These are phyloP conservation scores for Leccinum fibrillosum DNA, from an alignment of 768 basidiomycete genomes.

Conservation along the genomic window DNA sequence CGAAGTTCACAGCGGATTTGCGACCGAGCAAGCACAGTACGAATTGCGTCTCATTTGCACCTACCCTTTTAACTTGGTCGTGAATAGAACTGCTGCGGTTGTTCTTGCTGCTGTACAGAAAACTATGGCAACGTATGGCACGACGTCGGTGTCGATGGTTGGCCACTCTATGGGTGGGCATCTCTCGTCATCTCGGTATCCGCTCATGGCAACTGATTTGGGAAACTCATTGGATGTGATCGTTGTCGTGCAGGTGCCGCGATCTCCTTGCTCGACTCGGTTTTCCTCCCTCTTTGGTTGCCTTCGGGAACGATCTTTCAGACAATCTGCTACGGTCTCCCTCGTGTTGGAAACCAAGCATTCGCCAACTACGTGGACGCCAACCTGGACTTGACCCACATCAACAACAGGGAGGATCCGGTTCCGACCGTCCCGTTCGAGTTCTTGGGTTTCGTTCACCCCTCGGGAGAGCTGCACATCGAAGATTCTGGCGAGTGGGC, in stretches of 20 bases:
- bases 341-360: background rate
- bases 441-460: conserved; percentile 41
- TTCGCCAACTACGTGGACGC: conserved; percentile 24
- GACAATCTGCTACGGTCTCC: conserved; percentile 22
- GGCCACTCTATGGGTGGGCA: conserved; percentile 41
- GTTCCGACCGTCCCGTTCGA: conserved; percentile 34
- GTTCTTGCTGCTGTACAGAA: conserved; percentile 45
- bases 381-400: conserved; percentile 43
- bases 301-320: background rate
- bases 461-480: conserved; percentile 43
- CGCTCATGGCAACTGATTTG: background rate
- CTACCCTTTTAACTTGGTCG: background rate
- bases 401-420: conserved; percentile 49
- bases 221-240: background rate
- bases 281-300: background rate
- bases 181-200: background rate
- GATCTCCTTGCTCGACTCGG: conserved; percentile 21
- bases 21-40: conserved; percentile 41
- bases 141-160: conserved; percentile 41
- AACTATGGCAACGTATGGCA: conserved; percentile 34
- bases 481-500: conserved; percentile 48
- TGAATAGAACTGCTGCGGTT: conserved; percentile 36
- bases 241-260: conserved; percentile 30
- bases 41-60: conserved; percentile 5
- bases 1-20: conserved; percentile 48